Evolutionary conservation across 2,329 filamentous ascomycete species (phyloP).

Genomic region (Teratosphaeria epicoccoides): DNA sequence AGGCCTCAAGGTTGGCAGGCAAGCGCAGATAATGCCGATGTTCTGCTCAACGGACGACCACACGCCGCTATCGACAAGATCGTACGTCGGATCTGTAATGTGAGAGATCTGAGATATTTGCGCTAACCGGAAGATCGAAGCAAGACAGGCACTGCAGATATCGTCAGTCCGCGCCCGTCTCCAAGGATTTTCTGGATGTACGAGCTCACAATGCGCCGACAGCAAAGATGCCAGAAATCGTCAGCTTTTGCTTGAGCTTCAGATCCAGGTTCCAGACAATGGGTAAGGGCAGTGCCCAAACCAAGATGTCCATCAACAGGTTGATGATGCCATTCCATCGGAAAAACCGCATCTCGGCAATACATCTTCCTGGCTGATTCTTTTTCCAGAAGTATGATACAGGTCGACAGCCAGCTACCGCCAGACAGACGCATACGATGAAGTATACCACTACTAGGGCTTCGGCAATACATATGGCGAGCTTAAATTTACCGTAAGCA

Average conservation of each 20-base stretch:
- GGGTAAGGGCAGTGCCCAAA: slow-evolving; percentile 37
- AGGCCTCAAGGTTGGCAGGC: slow-evolving; percentile 33
- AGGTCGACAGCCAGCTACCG: slow-evolving; percentile 31
- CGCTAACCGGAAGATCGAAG: background rate
- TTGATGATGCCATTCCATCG: slow-evolving; percentile 37
- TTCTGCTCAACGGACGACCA: slow-evolving; percentile 35
- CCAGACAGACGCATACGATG: slow-evolving; percentile 18
- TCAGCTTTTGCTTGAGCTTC: slow-evolving; percentile 32
- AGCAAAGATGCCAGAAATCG: background rate
- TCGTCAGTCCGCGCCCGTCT: background rate
- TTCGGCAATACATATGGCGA: slow-evolving; percentile 27
- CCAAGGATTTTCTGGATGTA: background rate
- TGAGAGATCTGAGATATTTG: background rate
- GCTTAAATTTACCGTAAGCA: slow-evolving; percentile 26
- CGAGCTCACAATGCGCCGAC: background rate
- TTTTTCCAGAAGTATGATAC: slow-evolving; percentile 33
- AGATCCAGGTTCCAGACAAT: slow-evolving; percentile 31
- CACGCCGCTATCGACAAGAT: slow-evolving; percentile 14
- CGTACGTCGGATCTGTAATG: background rate
- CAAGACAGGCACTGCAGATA: background rate
- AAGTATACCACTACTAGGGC: slow-evolving; percentile 29
- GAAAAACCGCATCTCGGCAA: slow-evolving; percentile 28
- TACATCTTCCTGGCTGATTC: slow-evolving; percentile 24
- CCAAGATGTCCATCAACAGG: slow-evolving; percentile 34
- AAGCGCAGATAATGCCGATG: slow-evolving; percentile 36